phyloP scores from a whole-genome alignment of 176 grass and related monocot species.

The Echinochloa phyllopogon region DNA sequence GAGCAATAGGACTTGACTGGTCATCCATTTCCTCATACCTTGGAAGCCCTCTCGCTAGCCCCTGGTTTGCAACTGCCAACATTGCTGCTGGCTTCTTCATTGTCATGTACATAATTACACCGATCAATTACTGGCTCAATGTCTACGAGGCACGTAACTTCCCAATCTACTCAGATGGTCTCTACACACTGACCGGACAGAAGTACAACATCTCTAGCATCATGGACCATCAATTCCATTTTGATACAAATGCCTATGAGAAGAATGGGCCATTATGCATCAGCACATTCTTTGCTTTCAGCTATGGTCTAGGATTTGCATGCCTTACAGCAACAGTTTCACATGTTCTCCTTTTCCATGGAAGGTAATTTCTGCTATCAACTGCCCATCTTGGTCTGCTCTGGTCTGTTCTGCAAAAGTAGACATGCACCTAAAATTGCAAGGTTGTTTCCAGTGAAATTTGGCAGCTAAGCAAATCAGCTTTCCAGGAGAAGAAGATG shows the following conservation, averaged over 20 bases:
- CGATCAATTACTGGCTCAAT: conserved; percentile 71
- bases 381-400: neutral
- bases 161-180: conserved; percentile 79
- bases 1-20: conserved; percentile 84
- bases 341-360: conserved; percentile 82
- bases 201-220: conserved; percentile 81
- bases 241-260: conserved; percentile 69
- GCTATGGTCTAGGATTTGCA: conserved; percentile 80
- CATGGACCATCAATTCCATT: conserved; percentile 74
- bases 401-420: neutral
- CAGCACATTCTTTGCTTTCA: conserved; percentile 80
- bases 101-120: conserved; percentile 75
- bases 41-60: conserved; percentile 90
- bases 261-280: conserved; percentile 74
- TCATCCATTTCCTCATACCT: conserved; percentile 79
- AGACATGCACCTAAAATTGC: neutral
- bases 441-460: conserved; percentile 62
- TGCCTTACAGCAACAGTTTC: conserved; percentile 73
- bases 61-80: conserved; percentile 94
- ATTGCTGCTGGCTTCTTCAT: conserved; percentile 74
- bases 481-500: conserved; percentile 69
- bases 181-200: conserved; percentile 65
- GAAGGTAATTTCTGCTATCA: conserved; percentile 53
- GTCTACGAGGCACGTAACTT: conserved; percentile 78
- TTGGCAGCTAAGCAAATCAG: conserved; percentile 83